phyloP scores from a whole-genome alignment of 2,329 filamentous ascomycete genomes.

The Coniochaeta hoffmannii region DNA sequence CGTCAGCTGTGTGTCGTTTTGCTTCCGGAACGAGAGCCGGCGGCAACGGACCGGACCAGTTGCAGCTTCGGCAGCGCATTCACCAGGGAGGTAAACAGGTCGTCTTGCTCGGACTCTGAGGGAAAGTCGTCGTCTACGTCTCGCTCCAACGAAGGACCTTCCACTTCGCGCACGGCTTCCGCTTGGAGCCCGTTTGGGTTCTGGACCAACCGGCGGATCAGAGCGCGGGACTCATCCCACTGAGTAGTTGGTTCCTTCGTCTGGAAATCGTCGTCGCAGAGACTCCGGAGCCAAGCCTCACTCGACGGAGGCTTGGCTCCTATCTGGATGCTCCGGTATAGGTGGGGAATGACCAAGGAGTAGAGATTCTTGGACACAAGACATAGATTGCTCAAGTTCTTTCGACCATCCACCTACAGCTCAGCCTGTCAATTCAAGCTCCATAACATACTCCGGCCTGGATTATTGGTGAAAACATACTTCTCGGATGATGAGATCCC shows the following conservation, averaged over 20 bases:
- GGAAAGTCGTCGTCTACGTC: background rate
- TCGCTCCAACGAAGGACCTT: background rate
- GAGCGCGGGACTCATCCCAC: background rate
- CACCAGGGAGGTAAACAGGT: background rate
- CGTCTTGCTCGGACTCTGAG: background rate
- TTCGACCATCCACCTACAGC: background rate
- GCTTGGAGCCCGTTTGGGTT: background rate
- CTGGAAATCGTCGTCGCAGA: background rate
- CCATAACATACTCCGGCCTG: background rate
- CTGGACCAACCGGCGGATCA: background rate
- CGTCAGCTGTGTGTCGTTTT: background rate
- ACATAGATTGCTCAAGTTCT: background rate
- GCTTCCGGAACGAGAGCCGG: background rate
- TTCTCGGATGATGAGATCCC: slow-evolving; percentile 3
- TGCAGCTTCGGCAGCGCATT: background rate
- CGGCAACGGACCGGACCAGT: background rate
- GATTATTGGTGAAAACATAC: background rate
- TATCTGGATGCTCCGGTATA: background rate
- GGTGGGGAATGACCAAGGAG: background rate
- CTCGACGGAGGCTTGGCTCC: background rate
- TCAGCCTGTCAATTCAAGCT: background rate
- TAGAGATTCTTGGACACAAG: slow-evolving; percentile 4
- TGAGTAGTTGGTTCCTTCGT: background rate
- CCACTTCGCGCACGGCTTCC: background rate
- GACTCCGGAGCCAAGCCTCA: background rate